Base-by-base conservation (phyloP, 2,329 filamentous ascomycete species). In the Plenodomus lindquistii region DNA sequence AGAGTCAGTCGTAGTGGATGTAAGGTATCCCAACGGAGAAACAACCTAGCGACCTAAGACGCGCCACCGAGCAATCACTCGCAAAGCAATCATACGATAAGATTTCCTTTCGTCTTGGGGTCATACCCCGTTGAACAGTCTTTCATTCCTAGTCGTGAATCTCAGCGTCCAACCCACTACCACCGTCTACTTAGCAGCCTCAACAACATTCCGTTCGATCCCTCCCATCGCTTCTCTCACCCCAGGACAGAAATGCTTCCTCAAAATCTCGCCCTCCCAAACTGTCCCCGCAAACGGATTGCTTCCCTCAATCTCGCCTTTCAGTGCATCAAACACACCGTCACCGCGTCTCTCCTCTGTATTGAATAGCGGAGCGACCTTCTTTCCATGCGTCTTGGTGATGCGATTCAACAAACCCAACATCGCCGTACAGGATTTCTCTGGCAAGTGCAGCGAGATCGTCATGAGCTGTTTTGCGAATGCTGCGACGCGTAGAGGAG, bases 331-430 rank as follows among this genome's bases (percentile, higher is more conserved):
- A 65, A 89, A 97, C 1, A 87, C 83, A 2, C 94, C 94, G 69
- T 97, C 93, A 6, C 93, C 93, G 69, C 89, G 88, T 41, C 93
- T 81, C 77, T 97, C 94, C 69, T 97, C 93, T 0, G 91, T 96
- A 64, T 95, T 86, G 93, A 94, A 99, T 52, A 99, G 73, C n/a
- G 87, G 84, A 31, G 83, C 83, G 37, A 97, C 83, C 73, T 93
- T 95, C 61, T 85, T 86, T 40, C 86, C 86, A 69, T 99, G 91
- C 2, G 86, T 86, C 71, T 89, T 89, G 0, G 87, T 84, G 2
- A 97, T 84, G 60, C 92, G 87, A 42, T 83, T 83, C 37, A 97
- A 73, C 21, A 99, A 78, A 2, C 86, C 87, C 4, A 97, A 77
- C 45, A 93, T 81, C 0, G 93, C 93, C 57, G 91, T 82, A 35